Evolutionary conservation across 768 basidiomycete species (phyloP).

Genomic region (Coprinellus micaceus): DNA sequence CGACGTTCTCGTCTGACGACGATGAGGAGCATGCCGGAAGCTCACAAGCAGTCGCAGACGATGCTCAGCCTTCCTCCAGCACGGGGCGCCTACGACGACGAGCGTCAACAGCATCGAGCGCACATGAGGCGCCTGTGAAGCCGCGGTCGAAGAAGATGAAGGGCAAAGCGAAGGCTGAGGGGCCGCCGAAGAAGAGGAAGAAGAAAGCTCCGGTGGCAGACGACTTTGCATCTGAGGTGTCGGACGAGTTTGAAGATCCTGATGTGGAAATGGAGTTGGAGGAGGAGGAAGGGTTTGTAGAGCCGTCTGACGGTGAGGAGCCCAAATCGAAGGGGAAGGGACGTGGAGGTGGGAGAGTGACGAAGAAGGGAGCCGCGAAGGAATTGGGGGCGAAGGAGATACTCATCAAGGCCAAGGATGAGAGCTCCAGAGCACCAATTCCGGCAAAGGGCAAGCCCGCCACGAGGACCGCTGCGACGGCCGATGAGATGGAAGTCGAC

Average conservation of each 20-base stretch:
- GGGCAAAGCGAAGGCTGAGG: conserved; percentile 45
- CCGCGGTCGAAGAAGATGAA: background rate
- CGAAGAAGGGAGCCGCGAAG: conserved; percentile 21
- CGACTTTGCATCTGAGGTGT: background rate
- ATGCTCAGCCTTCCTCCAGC: background rate
- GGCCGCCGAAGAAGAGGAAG: conserved; percentile 19
- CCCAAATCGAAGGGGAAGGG: background rate
- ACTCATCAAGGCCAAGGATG: conserved; percentile 12
- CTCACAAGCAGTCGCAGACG: background rate
- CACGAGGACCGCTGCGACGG: background rate
- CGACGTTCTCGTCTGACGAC: background rate
- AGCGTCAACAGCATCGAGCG: background rate
- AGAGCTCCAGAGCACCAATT: too few relatives aligned
- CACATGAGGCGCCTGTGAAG: background rate
- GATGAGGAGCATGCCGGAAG: background rate
- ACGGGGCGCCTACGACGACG: background rate
- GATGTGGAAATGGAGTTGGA: conserved; percentile 5
- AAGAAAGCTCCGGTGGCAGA: conserved; percentile 6
- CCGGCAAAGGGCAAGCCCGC: conserved; percentile 10
- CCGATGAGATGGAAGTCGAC: conserved; percentile 33
- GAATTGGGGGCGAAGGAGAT: conserved; percentile 15
- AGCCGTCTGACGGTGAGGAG: background rate
- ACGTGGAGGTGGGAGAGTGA: conserved; percentile 8
- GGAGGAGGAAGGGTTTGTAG: conserved; percentile 15
- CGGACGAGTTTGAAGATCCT: conserved; percentile 19